A percentile compares a stretch with the other conserved stretches of the same genome.
Evolutionary conservation across 805 yeast species (phyloP).

Genomic region (Grigorovia transvaalensis): DNA sequence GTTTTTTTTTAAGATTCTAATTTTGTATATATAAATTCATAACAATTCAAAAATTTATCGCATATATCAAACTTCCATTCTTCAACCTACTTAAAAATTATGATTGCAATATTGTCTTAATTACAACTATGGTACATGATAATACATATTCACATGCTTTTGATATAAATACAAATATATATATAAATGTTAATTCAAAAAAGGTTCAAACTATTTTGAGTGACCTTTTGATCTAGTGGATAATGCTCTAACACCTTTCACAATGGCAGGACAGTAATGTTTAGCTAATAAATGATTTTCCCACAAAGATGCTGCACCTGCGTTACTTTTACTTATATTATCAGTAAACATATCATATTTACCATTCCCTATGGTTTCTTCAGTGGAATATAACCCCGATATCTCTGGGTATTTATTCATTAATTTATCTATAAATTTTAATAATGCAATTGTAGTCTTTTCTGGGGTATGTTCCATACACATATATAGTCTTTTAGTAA

Average conservation of each 20-base stretch:
- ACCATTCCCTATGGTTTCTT: constrained; percentile 81
- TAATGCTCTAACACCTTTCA: constrained; percentile 47
- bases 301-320: constrained; percentile 87
- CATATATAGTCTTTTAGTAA: constrained; percentile 69
- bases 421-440: constrained; percentile 71
- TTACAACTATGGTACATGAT: background rate
- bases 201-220: constrained; percentile 5
- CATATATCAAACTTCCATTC: too few species aligned
- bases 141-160: background rate
- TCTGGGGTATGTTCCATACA: constrained; percentile 72
- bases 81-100: too few species aligned
- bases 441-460: constrained; percentile 66
- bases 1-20: too few species aligned
- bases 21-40: too few species aligned
- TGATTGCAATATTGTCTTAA: background rate
- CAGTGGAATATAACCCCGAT: constrained; percentile 72
- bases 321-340: constrained; percentile 65
- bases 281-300: constrained; percentile 68
- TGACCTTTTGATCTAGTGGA: constrained; percentile 28
- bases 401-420: constrained; percentile 61
- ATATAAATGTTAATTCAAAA: background rate
- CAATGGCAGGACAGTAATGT: constrained; percentile 78
- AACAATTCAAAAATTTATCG: too few species aligned
- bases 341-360: constrained; percentile 53
- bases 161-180: too few species aligned